Conservation (phyloP, 2,329 filamentous ascomycete species). For the Xylaria arbuscula region DNA sequence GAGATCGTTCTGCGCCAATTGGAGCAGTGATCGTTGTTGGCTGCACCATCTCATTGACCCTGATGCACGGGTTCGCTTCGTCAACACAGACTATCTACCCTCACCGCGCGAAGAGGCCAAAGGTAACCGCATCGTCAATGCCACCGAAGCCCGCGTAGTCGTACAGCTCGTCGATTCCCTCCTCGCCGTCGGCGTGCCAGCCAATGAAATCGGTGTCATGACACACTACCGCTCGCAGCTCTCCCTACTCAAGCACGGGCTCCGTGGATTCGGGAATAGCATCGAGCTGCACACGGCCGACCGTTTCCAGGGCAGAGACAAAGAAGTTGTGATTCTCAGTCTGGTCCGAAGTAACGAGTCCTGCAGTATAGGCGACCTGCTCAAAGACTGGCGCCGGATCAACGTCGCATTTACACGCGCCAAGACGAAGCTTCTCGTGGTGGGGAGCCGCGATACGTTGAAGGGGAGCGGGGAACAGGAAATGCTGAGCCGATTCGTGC, state of each 20-base stretch:
- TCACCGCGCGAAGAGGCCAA: slow-evolving; percentile 76
- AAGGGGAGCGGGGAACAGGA: slow-evolving; percentile 77
- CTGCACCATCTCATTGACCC: slow-evolving; percentile 77
- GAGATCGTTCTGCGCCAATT: slow-evolving; percentile 66
- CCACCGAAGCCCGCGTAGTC: slow-evolving; percentile 80
- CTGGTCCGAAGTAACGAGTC: slow-evolving; percentile 89
- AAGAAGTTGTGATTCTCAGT: slow-evolving; percentile 88
- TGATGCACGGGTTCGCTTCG: slow-evolving; percentile 79
- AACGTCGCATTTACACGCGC: slow-evolving; percentile 96
- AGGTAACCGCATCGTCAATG: slow-evolving; percentile 89
- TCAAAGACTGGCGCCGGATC: slow-evolving; percentile 91
- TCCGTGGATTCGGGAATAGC: slow-evolving; percentile 67
- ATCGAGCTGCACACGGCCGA: slow-evolving; percentile 98
- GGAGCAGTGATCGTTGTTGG: slow-evolving; percentile 72
- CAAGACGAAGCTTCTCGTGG: slow-evolving; percentile 87
- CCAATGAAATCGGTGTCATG: slow-evolving; percentile 88
- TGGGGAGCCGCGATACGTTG: slow-evolving; percentile 85
- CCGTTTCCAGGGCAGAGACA: slow-evolving; percentile 95
- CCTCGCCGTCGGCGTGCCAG: slow-evolving; percentile 77
- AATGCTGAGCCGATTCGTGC: slow-evolving; percentile 80
- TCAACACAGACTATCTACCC: slow-evolving; percentile 86
- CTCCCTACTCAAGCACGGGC: slow-evolving; percentile 78
- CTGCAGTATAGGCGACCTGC: slow-evolving; percentile 85
- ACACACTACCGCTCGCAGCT: slow-evolving; percentile 97
- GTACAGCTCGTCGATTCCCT: slow-evolving; percentile 84